phyloP scores from a whole-genome alignment of 345 rosid species.

The Xanthoceras sorbifolium region DNA sequence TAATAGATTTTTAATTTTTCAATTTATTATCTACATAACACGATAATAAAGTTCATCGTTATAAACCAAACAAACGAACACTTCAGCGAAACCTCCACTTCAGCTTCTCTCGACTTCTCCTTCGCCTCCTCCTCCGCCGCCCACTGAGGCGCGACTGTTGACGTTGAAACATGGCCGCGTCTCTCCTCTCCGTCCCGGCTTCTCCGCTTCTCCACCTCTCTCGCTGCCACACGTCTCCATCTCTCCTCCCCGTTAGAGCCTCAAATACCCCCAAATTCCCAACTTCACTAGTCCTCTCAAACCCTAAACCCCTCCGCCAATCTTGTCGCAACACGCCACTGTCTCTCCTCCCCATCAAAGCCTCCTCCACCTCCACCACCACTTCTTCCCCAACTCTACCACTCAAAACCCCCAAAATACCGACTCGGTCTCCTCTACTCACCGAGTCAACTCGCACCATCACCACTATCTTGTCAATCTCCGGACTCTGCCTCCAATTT shows the following conservation, averaged over 20 bases:
- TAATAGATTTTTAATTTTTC: too few relatives aligned
- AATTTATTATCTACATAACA: too few relatives aligned
- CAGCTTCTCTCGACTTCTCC: too few relatives aligned
- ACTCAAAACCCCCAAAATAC: not conserved
- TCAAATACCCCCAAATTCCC: not conserved
- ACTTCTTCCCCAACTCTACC: not conserved
- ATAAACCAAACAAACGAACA: too few relatives aligned
- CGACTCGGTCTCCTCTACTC: conserved; percentile 24
- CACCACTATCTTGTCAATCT: conserved; percentile 35
- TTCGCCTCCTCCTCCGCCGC: too few relatives aligned
- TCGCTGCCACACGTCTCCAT: not conserved
- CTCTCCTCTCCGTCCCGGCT: conserved; percentile 1
- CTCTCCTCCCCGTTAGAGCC: not conserved
- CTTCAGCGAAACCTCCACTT: too few relatives aligned
- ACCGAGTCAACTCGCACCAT: conserved; percentile 47
- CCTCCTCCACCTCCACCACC: conserved; percentile 14
- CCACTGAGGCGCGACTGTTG: too few relatives aligned
- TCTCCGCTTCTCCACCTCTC: conserved; percentile 22
- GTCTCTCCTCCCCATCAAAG: conserved; percentile 1
- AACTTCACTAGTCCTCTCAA: not conserved
- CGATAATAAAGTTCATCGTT: too few relatives aligned
- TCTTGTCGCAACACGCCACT: not conserved
- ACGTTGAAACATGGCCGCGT: not conserved
- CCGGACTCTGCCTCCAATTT: conserved; percentile 32
- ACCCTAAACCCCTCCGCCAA: not conserved